Base-by-base conservation (phyloP, 331 rosid species). In the Erythrophleum ivorense region DNA sequence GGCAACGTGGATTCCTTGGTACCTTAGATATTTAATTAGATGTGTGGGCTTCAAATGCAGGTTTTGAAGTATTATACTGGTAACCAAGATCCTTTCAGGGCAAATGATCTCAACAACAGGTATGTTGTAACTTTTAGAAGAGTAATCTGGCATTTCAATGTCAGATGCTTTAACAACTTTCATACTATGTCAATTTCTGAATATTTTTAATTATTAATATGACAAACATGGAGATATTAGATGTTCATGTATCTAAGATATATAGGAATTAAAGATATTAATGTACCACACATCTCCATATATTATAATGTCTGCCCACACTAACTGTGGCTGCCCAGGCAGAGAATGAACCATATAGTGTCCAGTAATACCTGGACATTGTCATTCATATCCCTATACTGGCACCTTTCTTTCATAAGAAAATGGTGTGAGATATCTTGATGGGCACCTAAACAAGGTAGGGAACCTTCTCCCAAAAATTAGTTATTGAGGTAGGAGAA, bases 321-420 rank as follows among this genome's bases (percentile, higher is more conserved):
- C 45, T n/a, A 46, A 16, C 65, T 33, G 73, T 24, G 49, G 53
- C 40, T 78, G 4, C 60, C 19, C 48, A 15, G 45, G 55, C 74
- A 40, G 73, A 16, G 38, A 63, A 34, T 16, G 48, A 53, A 74
- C 48, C 52, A 66, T 64, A 57, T 45, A 62, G 31, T 60, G 13
- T 31, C 29, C 64, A 43, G 29, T 33, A 52, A n/a, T 68, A 24
- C 46, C 43, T 9, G 64, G 76, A 54, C 16, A 31, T 9, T 79
- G 71, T 59, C 65, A 64, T 73, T 77, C 84, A 54, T 19, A 85
- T 77, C 80, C 62, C 46, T 49, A 50, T 71, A 71, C 33, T 11
- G 71, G 64, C 21, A 45, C 21, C 63, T 78, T 40, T 80, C 52
- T 59, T 73, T 71, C 8, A 49, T 4, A 31, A 71, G 14, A 49